Percentiles rank a stretch among this genome's conserved stretches.
Evolutionary conservation across 495 filamentous ascomycete species (phyloP).

Genomic region (Aspergillus bertholletiae): DNA sequence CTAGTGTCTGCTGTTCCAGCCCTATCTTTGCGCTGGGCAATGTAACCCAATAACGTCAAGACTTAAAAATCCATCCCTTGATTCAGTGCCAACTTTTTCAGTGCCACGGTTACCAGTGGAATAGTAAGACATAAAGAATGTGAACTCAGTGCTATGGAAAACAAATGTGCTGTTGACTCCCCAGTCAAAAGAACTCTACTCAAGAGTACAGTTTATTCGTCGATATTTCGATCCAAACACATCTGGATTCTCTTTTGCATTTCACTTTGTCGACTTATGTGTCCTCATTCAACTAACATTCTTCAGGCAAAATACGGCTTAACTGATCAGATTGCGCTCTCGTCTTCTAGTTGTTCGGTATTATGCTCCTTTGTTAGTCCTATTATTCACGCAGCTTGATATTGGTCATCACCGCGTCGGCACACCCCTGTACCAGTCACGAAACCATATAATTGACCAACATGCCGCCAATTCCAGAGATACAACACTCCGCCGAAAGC

Average conservation of each 20-base stretch:
- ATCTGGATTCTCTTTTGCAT: too few relatives aligned
- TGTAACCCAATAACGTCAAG: neutral
- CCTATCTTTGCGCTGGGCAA: neutral
- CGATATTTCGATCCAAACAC: neutral
- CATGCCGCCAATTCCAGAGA: neutral
- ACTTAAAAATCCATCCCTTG: neutral
- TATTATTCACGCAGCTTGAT: too few relatives aligned
- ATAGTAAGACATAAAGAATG: neutral
- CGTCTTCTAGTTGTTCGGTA: too few relatives aligned
- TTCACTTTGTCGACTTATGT: too few relatives aligned
- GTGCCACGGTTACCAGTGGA: neutral
- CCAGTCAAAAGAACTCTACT: neutral
- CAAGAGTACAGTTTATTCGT: neutral
- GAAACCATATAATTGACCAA: neutral
- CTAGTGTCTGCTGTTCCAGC: neutral
- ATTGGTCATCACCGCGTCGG: too few relatives aligned
- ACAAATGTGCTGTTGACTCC: neutral
- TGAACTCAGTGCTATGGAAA: neutral
- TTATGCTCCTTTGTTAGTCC: too few relatives aligned
- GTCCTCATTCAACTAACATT: too few relatives aligned
- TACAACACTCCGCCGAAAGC: neutral
- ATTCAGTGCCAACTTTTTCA: neutral
- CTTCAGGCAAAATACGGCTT: too few relatives aligned
- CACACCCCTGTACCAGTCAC: too few relatives aligned
- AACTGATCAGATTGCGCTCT: too few relatives aligned